phyloP scores from a whole-genome alignment of 495 filamentous ascomycete genomes.

The Podospora australis region DNA sequence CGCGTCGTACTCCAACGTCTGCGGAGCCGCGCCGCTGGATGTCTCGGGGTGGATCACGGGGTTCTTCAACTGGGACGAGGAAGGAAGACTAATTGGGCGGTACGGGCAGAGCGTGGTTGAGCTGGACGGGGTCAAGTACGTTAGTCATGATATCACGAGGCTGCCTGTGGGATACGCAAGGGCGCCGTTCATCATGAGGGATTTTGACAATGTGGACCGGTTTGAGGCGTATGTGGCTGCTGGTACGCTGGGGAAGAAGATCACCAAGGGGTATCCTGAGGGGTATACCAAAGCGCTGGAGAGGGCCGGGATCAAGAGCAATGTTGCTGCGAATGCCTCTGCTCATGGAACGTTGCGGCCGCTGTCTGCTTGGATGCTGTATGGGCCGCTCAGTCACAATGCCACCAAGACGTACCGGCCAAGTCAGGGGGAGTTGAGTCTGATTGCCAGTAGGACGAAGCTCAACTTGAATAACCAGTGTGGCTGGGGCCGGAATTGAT shows the following conservation, averaged over 20 bases:
- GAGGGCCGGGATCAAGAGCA: conserved; percentile 11
- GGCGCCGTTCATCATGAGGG: conserved; percentile 25
- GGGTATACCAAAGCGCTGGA: conserved; percentile 19
- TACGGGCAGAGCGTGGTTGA: not conserved
- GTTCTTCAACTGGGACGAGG: conserved; percentile 41
- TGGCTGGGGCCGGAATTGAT: too few relatives aligned
- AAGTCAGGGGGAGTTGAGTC: conserved; percentile 4
- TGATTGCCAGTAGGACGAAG: conserved; percentile 1
- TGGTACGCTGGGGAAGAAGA: conserved; percentile 24
- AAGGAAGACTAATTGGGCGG: conserved; percentile 23
- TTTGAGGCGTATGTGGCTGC: conserved; percentile 25
- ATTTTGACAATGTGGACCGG: conserved; percentile 13
- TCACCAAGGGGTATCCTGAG: conserved; percentile 15
- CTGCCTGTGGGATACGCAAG: conserved; percentile 25
- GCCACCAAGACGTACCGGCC: not conserved
- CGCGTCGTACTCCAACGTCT: conserved; percentile 1
- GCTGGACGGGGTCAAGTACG: conserved; percentile 20
- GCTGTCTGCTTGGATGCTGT: conserved; percentile 26
- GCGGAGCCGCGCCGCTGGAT: conserved; percentile 23
- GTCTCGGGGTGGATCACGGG: conserved; percentile 44
- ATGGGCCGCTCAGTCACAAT: conserved; percentile 17
- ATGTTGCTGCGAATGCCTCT: not conserved
- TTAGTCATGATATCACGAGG: conserved; percentile 16
- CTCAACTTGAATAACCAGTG: too few relatives aligned
- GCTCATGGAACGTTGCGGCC: conserved; percentile 21